Evolutionary conservation across 371 early-diverging fungal species (phyloP).

Genomic region (Entomophthora muscae): DNA sequence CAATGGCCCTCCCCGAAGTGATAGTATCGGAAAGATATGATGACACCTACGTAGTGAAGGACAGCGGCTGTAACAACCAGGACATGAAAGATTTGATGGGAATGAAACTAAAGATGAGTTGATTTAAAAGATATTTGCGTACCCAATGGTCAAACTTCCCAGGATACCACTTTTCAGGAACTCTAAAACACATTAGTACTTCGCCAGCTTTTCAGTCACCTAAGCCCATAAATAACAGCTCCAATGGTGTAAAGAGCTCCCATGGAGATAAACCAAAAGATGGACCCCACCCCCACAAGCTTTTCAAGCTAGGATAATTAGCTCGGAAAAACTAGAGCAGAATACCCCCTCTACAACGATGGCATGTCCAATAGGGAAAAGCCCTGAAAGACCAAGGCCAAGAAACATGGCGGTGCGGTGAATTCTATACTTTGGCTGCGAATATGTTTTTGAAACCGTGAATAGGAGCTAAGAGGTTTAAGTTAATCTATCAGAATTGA

Average conservation of each 20-base stretch:
- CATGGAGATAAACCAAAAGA: conserved; percentile 44
- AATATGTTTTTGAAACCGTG: conserved; percentile 37
- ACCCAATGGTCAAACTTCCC: conserved; percentile 37
- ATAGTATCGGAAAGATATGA: conserved; percentile 21
- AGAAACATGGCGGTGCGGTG: conserved; percentile 62
- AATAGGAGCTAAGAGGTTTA: conserved; percentile 24
- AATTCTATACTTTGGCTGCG: conserved; percentile 56
- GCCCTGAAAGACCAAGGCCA: conserved; percentile 53
- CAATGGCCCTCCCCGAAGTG: neutral
- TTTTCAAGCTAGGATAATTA: conserved; percentile 2
- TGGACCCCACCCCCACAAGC: conserved; percentile 29
- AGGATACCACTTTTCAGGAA: conserved; percentile 38
- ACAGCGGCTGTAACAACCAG: conserved; percentile 63
- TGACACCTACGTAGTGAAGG: conserved; percentile 62
- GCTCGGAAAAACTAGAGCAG: neutral
- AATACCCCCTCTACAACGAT: conserved; percentile 49
- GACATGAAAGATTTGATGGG: conserved; percentile 85
- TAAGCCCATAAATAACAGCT: conserved; percentile 60
- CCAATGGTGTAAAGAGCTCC: conserved; percentile 61
- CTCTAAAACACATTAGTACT: conserved; percentile 12
- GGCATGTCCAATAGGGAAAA: conserved; percentile 60
- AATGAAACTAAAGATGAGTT: conserved; percentile 13
- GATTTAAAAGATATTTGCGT: conserved; percentile 4
- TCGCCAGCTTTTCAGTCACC: conserved; percentile 13
- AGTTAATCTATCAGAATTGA: neutral